A percentile compares a stretch with the other conserved stretches of the same genome.
phyloP scores from a whole-genome alignment of 164 flowering plant genomes.

The Taxillus chinensis region DNA sequence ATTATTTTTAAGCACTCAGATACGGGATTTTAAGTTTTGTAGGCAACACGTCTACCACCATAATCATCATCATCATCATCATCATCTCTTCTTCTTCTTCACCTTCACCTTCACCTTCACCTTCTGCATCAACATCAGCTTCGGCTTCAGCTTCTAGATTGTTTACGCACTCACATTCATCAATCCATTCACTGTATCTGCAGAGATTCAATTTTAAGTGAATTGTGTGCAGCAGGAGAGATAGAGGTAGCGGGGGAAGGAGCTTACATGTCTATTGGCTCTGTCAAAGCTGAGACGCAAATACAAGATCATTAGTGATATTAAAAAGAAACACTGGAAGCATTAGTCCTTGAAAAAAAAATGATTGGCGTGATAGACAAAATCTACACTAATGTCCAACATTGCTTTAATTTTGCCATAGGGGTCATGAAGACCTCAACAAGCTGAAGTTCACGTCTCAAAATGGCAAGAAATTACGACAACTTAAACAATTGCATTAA shows the following conservation, averaged over 20 bases:
- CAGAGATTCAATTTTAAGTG: neutral
- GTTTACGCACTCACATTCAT: conserved; percentile 61
- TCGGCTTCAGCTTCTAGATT: conserved; percentile 41
- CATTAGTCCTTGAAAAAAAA: no score
- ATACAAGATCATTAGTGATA: neutral
- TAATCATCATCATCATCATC: neutral
- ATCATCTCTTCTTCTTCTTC: neutral
- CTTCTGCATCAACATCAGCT: neutral
- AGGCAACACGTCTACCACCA: neutral
- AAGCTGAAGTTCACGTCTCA: no score
- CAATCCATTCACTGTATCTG: conserved; percentile 75
- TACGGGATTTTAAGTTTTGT: no score
- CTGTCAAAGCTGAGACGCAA: conserved; percentile 48
- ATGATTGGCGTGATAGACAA: no score
- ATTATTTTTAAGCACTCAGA: no score
- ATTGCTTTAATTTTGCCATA: no score
- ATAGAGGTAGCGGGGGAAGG: neutral
- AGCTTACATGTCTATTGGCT: conserved; percentile 69
- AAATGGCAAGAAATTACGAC: no score
- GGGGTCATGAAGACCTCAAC: no score
- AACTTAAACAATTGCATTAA: no score
- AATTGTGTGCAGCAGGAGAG: neutral
- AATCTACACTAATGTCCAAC: no score
- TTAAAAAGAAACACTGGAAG: no score
- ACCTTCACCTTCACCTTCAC: neutral